phyloP scores from a whole-genome alignment of 2,329 filamentous ascomycete genomes.

The Xylogone sp. region DNA sequence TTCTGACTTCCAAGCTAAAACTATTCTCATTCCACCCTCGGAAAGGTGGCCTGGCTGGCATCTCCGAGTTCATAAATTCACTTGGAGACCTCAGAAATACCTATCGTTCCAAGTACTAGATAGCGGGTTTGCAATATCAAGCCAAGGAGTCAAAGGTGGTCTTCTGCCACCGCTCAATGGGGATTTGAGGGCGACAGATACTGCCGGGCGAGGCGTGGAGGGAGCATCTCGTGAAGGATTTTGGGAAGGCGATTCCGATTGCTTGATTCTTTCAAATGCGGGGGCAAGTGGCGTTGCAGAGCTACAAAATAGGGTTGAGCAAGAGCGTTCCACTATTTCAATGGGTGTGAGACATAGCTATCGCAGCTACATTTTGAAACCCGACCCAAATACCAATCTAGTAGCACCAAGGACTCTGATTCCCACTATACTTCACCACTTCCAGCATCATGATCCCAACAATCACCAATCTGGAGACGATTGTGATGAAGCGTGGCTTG shows the following conservation, averaged over 20 bases:
- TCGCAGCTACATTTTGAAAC: slow-evolving; percentile 2
- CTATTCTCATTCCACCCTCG: slow-evolving; percentile 10
- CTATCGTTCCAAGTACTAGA: slow-evolving; percentile 5
- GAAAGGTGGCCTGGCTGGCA: slow-evolving; percentile 13
- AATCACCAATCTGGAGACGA: too few species aligned
- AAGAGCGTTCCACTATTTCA: too few species aligned
- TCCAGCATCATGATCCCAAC: too few species aligned
- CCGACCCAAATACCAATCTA: slow-evolving; percentile 11
- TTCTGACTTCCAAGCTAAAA: slow-evolving; percentile 4
- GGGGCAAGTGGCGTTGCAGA: too few species aligned
- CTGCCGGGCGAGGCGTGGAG: neutral
- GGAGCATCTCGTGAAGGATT: slow-evolving; percentile 1
- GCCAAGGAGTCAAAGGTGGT: neutral
- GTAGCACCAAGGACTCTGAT: slow-evolving; percentile 7
- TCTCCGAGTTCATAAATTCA: slow-evolving; percentile 8
- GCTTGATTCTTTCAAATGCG: slow-evolving; percentile 1
- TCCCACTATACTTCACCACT: too few species aligned
- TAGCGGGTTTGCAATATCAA: slow-evolving; percentile 9
- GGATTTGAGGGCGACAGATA: neutral
- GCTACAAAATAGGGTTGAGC: too few species aligned
- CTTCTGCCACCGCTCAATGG: too few species aligned
- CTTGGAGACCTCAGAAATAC: neutral
- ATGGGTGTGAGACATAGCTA: neutral
- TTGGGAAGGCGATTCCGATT: neutral
- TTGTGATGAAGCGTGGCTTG: too few species aligned